Percentiles rank a stretch among this genome's conserved stretches.
phyloP scores from a whole-genome alignment of 2,329 filamentous ascomycete genomes.

The Aspergillus sp. region DNA sequence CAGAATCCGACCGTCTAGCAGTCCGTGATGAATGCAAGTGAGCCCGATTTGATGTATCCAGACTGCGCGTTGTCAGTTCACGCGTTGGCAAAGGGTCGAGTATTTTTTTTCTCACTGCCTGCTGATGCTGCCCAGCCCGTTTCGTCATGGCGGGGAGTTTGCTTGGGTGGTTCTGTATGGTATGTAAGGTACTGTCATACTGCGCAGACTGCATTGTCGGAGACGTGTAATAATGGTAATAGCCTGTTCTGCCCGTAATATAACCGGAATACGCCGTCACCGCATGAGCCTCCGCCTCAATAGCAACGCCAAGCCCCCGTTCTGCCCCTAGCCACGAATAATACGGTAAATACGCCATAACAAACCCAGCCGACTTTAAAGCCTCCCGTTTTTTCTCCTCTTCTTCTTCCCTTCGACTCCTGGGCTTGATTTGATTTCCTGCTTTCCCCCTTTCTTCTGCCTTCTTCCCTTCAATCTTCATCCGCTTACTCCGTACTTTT shows the following conservation, averaged over 20 bases:
- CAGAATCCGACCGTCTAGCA: background rate
- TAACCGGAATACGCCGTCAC: background rate
- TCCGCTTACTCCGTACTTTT: background rate
- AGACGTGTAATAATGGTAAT: background rate
- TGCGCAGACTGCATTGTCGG: background rate
- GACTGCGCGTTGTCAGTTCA: background rate
- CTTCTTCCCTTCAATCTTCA: slow-evolving; percentile 1
- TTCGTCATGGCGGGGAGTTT: slow-evolving; percentile 21
- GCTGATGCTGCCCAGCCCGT: slow-evolving; percentile 13
- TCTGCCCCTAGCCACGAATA: background rate
- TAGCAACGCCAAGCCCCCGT: background rate
- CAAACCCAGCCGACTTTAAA: background rate
- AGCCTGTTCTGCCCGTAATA: background rate
- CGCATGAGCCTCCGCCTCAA: background rate
- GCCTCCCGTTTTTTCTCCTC: slow-evolving; percentile 1
- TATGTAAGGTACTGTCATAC: slow-evolving; percentile 4
- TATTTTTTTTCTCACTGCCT: slow-evolving; percentile 17
- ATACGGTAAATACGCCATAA: too few species aligned
- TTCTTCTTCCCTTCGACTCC: slow-evolving; percentile 7
- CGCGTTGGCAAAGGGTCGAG: background rate
- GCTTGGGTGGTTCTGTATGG: background rate
- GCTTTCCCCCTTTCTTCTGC: slow-evolving; percentile 1
- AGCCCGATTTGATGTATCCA: background rate
- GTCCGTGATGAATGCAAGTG: too few species aligned
- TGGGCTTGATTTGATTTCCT: too few species aligned